Conservation (phyloP, 2,329 filamentous ascomycete species). For the Stachybotrys chartarum region DNA sequence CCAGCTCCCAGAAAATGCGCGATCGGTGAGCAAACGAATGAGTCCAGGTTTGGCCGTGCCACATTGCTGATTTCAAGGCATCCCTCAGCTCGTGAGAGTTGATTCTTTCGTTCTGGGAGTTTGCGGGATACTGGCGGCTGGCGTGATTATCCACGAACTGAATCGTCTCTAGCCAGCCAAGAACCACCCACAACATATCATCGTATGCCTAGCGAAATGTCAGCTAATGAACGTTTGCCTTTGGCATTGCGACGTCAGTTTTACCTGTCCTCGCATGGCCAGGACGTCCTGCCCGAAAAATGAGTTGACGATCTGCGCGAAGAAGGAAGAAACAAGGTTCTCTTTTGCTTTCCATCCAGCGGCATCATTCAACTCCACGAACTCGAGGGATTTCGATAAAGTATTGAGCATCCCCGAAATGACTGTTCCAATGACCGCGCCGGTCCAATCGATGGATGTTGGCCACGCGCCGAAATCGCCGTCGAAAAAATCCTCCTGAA, state of each 20-base stretch:
- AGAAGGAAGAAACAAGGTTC: conserved; percentile 78
- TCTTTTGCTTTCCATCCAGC: conserved; percentile 49
- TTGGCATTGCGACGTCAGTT: background rate
- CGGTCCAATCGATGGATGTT: conserved; percentile 85
- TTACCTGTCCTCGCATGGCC: conserved; percentile 54
- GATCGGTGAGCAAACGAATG: conserved; percentile 76
- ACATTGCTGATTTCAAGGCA: conserved; percentile 39
- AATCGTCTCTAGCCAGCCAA: conserved; percentile 81
- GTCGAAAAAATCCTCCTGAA: conserved; percentile 75
- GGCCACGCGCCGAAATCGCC: conserved; percentile 78
- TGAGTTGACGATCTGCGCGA: conserved; percentile 66
- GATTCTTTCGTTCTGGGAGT: conserved; percentile 2
- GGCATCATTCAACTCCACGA: conserved; percentile 21
- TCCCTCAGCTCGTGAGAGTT: conserved; percentile 12
- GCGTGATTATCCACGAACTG: conserved; percentile 70
- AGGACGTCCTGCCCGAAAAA: conserved; percentile 85
- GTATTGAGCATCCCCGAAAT: conserved; percentile 66
- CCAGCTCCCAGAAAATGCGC: conserved; percentile 78
- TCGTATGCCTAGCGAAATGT: conserved; percentile 63
- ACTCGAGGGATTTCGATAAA: conserved; percentile 53
- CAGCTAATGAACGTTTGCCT: background rate
- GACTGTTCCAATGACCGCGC: conserved; percentile 75
- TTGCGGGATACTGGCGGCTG: conserved; percentile 46
- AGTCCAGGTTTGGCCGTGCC: conserved; percentile 73
- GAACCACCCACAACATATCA: conserved; percentile 91